Conservation (phyloP, 768 basidiomycete genomes). For the Russula virescens region DNA sequence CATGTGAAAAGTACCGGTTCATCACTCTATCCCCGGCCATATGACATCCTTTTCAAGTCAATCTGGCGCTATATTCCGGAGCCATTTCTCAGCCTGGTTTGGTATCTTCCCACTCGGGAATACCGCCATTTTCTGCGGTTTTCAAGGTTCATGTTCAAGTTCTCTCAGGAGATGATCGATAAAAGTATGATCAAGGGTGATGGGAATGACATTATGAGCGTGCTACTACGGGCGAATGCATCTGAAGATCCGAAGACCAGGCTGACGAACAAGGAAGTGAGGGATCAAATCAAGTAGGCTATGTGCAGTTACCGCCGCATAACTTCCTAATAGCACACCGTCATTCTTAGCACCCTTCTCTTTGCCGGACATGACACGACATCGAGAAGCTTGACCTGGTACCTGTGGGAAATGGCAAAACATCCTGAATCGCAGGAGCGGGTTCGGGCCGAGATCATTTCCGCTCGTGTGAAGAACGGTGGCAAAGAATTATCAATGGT, state of each 20-base stretch:
- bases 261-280: too few relatives aligned
- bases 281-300: slow-evolving; percentile 3
- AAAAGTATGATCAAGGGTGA: too few relatives aligned
- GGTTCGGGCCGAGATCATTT: too few relatives aligned
- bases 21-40: too few relatives aligned
- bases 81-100: neutral
- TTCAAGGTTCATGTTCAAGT: neutral
- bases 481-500: neutral
- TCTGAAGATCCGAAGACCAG: neutral
- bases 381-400: neutral
- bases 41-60: too few relatives aligned
- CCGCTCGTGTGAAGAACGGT: too few relatives aligned
- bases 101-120: neutral
- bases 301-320: too few relatives aligned
- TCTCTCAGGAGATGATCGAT: neutral
- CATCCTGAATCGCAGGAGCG: too few relatives aligned
- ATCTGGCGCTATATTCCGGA: slow-evolving; percentile 4
- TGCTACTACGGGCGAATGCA: slow-evolving; percentile 1
- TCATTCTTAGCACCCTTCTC: neutral
- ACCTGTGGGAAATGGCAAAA: too few relatives aligned
- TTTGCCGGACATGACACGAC: slow-evolving; percentile 13
- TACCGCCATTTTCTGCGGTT: neutral
- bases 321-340: too few relatives aligned
- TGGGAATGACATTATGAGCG: slow-evolving; percentile 5
- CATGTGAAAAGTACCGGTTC: too few relatives aligned